Evolutionary conservation across 805 yeast species (phyloP), one percentile per base, ranked within the genome.

Genomic region (Ascoidea tarda): DNA sequence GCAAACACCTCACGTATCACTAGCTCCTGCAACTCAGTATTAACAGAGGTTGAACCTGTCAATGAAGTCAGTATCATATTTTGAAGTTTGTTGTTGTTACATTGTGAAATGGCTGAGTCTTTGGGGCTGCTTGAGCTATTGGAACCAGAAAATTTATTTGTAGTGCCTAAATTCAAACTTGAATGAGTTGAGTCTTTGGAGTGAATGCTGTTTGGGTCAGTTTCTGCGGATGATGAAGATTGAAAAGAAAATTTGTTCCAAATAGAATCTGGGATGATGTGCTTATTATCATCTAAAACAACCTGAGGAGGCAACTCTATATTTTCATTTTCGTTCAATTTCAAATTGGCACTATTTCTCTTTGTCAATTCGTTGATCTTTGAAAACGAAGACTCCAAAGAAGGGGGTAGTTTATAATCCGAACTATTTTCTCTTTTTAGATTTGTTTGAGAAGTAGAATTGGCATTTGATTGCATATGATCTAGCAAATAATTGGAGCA

Each of bases 201-300:
- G 14, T 33, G 6, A 16, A 16, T 46, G 6, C 12, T 47, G 42
- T 33, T 28, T 5, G 28, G 16, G 6, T 33, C 31, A 16, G 28
- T 45, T 16, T 31, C 16, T 6, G 31, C 4, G 3, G 38, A n/a
- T 28, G 53, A 28, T 12, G 33, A 21, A 31, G 53, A 42, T 16
- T 47, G 49, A n/a, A 31, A 58, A 5, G 86, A 75, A 60, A 79
- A 82, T 52, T 77, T 79, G 55, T 74, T 74, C 79, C 88, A 78
- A 56, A 87, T 65, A 2, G 89, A 81, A 53, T 82, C 84, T 0
- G 98, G 96, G 38, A 91, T 82, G 52, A 91, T 90, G 66, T 91
- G 99, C 54, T 79, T 82, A 65, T 91, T 91, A 62, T 91, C 98
- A 64, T 88, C 90, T 42, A 91, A 72, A 1, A 86, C 81, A n/a